Evolutionary conservation across 2,329 filamentous ascomycete species (phyloP).

Genomic region (Penicillium sp.): DNA sequence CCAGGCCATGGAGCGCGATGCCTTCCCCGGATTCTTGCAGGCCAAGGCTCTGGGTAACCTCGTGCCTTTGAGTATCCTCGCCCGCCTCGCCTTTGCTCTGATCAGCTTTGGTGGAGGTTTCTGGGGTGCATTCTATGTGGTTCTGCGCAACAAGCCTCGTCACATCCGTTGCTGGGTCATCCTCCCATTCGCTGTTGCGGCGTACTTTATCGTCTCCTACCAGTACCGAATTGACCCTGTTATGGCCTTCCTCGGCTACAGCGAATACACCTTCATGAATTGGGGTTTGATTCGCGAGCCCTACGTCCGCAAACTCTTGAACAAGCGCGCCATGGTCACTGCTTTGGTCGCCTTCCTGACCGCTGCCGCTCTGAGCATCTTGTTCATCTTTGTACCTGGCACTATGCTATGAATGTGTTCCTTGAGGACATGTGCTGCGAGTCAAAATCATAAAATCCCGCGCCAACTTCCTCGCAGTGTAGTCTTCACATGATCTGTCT

Average conservation of each 20-base stretch:
- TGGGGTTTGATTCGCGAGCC: conserved; percentile 87
- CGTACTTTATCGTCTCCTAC: conserved; percentile 87
- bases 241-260: conserved; percentile 83
- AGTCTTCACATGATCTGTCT: conserved; percentile 9
- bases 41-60: conserved; percentile 96
- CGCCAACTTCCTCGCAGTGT: not conserved
- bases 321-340: conserved; percentile 81
- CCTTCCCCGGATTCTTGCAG: conserved; percentile 94
- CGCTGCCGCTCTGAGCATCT: conserved; percentile 77
- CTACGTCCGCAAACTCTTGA: conserved; percentile 83
- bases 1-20: conserved; percentile 98
- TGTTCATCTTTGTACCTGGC: conserved; percentile 95
- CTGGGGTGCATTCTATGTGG: conserved; percentile 91
- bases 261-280: conserved; percentile 95
- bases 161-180: conserved; percentile 84
- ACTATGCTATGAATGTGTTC: conserved; percentile 50
- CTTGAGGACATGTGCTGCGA: not conserved
- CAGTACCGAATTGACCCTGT: conserved; percentile 95
- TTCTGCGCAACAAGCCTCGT: conserved; percentile 81
- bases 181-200: conserved; percentile 85
- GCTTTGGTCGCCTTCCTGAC: conserved; percentile 74
- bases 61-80: conserved; percentile 84
- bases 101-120: conserved; percentile 87
- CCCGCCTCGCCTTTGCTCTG: conserved; percentile 82
- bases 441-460: not conserved